Evolutionary conservation across 2,329 filamentous ascomycete genomes (phyloP).

Genomic region (Trichoderma cornu-damae): DNA sequence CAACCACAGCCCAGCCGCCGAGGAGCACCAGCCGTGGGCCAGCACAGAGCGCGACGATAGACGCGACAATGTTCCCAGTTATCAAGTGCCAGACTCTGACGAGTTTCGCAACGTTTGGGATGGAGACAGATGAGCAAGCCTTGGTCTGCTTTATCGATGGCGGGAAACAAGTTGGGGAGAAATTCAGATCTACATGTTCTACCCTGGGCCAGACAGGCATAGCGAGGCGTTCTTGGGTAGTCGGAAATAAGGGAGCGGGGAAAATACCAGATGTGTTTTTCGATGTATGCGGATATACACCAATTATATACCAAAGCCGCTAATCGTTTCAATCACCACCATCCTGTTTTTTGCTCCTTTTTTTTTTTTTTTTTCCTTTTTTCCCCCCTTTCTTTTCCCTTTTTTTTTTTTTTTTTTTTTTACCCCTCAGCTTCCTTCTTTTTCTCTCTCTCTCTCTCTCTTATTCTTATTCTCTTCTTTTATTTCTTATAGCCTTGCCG

Average conservation of each 20-base stretch:
- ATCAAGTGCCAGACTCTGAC: slow-evolving; percentile 36
- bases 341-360: not conserved
- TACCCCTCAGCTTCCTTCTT: not conserved
- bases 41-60: slow-evolving; percentile 15
- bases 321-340: not conserved
- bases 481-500: no score
- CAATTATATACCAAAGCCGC: slow-evolving; percentile 5
- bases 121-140: not conserved
- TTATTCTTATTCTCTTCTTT: not conserved
- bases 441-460: not conserved
- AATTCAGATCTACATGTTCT: slow-evolving; percentile 9
- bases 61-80: slow-evolving; percentile 22
- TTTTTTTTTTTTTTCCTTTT: not conserved
- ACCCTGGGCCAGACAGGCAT: slow-evolving; percentile 19
- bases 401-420: not conserved
- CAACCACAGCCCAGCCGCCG: slow-evolving; percentile 7
- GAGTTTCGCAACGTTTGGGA: slow-evolving; percentile 47
- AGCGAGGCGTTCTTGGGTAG: slow-evolving; percentile 27
- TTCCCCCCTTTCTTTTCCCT: not conserved
- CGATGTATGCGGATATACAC: slow-evolving; percentile 13
- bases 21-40: slow-evolving; percentile 21
- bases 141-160: not conserved
- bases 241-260: slow-evolving; percentile 4
- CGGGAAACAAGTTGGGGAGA: not conserved
- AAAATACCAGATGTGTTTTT: slow-evolving; percentile 8